Base-by-base conservation (phyloP, 1,139 yeast genomes). In the Yamadazyma spencermartinsiae region DNA sequence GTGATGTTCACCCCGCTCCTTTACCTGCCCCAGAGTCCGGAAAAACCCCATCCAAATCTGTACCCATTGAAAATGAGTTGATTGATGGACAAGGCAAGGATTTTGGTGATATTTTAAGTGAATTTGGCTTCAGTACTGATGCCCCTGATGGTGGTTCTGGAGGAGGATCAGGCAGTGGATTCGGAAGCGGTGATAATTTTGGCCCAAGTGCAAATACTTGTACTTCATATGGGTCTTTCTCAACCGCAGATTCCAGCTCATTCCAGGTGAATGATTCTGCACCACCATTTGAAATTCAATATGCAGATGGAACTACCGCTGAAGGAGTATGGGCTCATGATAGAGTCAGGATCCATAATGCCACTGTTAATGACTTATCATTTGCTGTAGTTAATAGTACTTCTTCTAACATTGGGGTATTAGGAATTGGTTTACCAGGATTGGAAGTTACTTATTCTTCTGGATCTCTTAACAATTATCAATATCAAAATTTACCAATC, bases 301-400 rank as follows among this genome's bases (percentile, higher is more conserved):
- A 86, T 51, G 90, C 82, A 23, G 62, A 61, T 40, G 81, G 74
- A 39, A 44, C 56, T 5, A 42, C 41, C 4, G 57, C 59, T 10
- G 25, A 10, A 54, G 75, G 81, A 36, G 57, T 68, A 39, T 84
- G 89, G 89, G 75, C 82, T 34, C 58, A 67, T 45, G 80, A 88
- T 50, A 87, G 82, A 50, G 64, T 57, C 3, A 34, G 17, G 17
- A 44, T 54, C 31, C 44, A 41, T 6, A 41, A 49, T 28, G 43
- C 39, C 11, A 44, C 54, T 3, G 58, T 82, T 11, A 45, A 62
- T 0, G 51, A 58, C 37, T 62, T 79, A 44, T 70, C 76, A 13
- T 66, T 79, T 52, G 84, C 78, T 5, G 60, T 74, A 28, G 81
- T 74, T 21, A 64, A 65, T 45, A 43, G 53, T n/a, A 57, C 76